These are phyloP conservation scores for Bisporella sp. DNA, from an alignment of 2,329 filamentous ascomycete species.

Conservation along the genomic window DNA sequence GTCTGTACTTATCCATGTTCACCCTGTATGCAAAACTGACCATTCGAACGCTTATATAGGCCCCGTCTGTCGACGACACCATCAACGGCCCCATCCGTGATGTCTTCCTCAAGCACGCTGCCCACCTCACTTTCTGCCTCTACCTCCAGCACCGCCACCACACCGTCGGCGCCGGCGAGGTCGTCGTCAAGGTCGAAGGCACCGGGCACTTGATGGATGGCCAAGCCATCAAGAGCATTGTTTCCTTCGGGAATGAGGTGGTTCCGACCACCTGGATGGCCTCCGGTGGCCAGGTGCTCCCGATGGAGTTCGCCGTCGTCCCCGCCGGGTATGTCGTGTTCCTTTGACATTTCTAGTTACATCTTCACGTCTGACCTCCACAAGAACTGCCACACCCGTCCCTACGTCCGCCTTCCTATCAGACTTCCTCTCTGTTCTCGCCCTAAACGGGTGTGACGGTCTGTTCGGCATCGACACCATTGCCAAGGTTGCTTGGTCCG, in stretches of 20 bases:
- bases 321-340: no score
- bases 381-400: no score
- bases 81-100: slow-evolving; percentile 4
- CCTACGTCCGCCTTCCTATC: no score
- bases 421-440: no score
- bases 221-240: slow-evolving; percentile 1
- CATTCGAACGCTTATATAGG: slow-evolving; percentile 2
- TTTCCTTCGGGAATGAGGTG: slow-evolving; percentile 5
- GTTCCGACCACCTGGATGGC: no score
- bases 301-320: no score
- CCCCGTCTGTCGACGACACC: slow-evolving; percentile 2
- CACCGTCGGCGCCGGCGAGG: slow-evolving; percentile 1
- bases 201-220: slow-evolving; percentile 2
- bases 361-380: no score
- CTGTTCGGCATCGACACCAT: no score
- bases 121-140: slow-evolving; percentile 1
- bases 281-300: no score
- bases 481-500: no score
- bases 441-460: no score
- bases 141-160: slow-evolving; percentile 4
- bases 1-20: slow-evolving; percentile 7
- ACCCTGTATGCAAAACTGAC: slow-evolving; percentile 2
- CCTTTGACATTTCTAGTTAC: no score
- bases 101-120: slow-evolving; percentile 2
- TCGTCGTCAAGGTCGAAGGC: slow-evolving; percentile 2